Percentiles rank a stretch among this genome's conserved stretches.
phyloP scores from a whole-genome alignment of 2,329 filamentous ascomycete genomes.

The Clonostachys chloroleuca region DNA sequence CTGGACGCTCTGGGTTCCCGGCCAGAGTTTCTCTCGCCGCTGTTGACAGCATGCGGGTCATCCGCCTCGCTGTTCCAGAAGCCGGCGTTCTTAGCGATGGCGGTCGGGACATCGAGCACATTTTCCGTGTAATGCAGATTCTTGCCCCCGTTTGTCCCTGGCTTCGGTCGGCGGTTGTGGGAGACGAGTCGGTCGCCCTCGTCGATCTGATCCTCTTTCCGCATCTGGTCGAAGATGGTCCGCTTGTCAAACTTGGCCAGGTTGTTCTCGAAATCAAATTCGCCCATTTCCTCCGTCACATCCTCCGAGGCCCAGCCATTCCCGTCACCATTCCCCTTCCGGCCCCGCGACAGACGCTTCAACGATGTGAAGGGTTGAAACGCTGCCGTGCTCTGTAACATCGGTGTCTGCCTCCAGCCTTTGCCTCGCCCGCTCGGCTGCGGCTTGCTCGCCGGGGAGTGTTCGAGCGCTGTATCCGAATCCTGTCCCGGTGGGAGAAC shows the following conservation, averaged over 20 bases:
- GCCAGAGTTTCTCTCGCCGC: constrained; percentile 39
- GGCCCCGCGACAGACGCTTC: constrained; percentile 50
- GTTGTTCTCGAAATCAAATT: constrained; percentile 89
- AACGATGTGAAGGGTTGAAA: constrained; percentile 60
- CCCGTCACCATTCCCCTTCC: constrained; percentile 37
- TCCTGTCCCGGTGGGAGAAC: constrained; percentile 13
- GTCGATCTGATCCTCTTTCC: constrained; percentile 82
- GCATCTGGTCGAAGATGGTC: constrained; percentile 85
- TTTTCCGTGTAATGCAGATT: constrained; percentile 92
- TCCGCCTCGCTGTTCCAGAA: constrained; percentile 75
- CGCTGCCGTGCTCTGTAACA: constrained; percentile 53
- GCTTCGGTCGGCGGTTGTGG: constrained; percentile 70
- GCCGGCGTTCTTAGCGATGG: constrained; percentile 36
- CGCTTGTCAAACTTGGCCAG: constrained; percentile 94
- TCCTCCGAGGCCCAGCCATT: constrained; percentile 97
- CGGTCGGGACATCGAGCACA: constrained; percentile 63
- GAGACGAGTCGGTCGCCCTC: constrained; percentile 87
- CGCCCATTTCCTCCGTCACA: constrained; percentile 88
- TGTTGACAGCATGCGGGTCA: constrained; percentile 28
- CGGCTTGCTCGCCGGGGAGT: background rate
- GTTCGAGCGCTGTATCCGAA: constrained; percentile 4
- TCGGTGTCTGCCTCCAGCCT: constrained; percentile 57
- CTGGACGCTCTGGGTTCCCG: constrained; percentile 45
- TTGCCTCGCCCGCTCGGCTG: constrained; percentile 33
- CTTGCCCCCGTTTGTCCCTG: constrained; percentile 75